Evolutionary conservation across 768 basidiomycete species (phyloP).

Genomic region (Lentinus tigrinus): DNA sequence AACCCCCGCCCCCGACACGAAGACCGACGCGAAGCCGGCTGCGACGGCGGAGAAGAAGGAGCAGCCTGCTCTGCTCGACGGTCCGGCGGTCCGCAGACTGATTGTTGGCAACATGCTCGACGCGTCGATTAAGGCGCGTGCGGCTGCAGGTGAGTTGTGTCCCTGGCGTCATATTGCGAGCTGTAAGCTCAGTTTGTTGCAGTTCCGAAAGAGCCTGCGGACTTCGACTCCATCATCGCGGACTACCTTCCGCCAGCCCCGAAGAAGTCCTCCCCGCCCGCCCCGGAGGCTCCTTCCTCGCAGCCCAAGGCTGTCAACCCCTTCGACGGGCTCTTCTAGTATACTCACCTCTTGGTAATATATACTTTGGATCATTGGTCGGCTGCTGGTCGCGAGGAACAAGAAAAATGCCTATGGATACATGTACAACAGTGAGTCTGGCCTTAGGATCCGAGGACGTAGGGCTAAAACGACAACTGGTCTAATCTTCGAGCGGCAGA

Average conservation of each 20-base stretch:
- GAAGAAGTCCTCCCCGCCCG: constrained; percentile 7
- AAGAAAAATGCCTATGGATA: constrained; percentile 6
- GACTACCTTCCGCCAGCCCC: constrained; percentile 60
- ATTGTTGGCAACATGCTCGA: constrained; percentile 64
- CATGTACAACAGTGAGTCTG: background rate
- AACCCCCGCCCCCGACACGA: constrained; percentile 32
- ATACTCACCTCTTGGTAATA: constrained; percentile 8
- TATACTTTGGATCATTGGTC: too few species aligned
- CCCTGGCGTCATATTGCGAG: background rate
- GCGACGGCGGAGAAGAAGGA: constrained; percentile 21
- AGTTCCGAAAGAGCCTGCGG: constrained; percentile 44
- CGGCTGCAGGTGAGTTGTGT: constrained; percentile 37
- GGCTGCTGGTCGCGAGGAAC: too few species aligned
- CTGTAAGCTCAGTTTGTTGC: constrained; percentile 7
- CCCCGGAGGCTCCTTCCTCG: constrained; percentile 12
- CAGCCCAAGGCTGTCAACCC: constrained; percentile 20
- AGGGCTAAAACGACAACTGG: background rate
- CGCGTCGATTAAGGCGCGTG: constrained; percentile 49
- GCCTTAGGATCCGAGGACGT: background rate
- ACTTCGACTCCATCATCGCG: constrained; percentile 73
- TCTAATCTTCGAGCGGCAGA: constrained; percentile 25
- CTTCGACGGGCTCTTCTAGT: constrained; percentile 23
- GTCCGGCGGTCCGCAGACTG: constrained; percentile 58
- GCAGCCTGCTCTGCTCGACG: constrained; percentile 51
- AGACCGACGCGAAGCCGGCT: constrained; percentile 35